Conservation (phyloP, 2,329 filamentous ascomycete genomes). For the Pseudogymnoascus sp. region DNA sequence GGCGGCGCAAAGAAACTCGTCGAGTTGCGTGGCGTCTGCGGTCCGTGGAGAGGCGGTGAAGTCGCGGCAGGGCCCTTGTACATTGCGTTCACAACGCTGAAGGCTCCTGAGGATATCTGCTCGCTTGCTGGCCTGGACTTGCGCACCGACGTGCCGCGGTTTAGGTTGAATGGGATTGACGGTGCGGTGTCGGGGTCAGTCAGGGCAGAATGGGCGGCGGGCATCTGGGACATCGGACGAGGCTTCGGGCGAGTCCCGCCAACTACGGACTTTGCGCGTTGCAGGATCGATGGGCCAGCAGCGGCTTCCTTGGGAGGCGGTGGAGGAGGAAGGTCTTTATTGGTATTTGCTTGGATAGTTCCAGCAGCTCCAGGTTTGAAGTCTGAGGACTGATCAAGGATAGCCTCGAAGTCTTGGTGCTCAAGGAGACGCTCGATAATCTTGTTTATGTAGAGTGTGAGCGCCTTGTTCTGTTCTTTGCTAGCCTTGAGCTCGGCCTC, state of each 20-base stretch:
- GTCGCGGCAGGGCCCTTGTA: conserved; percentile 63
- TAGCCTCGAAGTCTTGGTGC: conserved; percentile 90
- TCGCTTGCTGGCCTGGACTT: conserved; percentile 50
- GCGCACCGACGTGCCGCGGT: conserved; percentile 44
- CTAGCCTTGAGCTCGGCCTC: conserved; percentile 71
- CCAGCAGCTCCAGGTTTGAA: conserved; percentile 35
- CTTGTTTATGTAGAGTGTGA: conserved; percentile 97
- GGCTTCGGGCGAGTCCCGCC: conserved; percentile 41
- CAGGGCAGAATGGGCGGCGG: conserved; percentile 34
- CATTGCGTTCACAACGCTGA: conserved; percentile 79
- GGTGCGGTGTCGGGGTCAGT: conserved; percentile 67
- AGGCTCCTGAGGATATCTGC: conserved; percentile 49
- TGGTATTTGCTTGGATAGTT: conserved; percentile 32
- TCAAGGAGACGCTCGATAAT: conserved; percentile 93
- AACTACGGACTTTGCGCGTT: conserved; percentile 54
- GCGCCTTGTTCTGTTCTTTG: conserved; percentile 92
- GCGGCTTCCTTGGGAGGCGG: conserved; percentile 46
- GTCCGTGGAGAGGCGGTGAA: conserved; percentile 46
- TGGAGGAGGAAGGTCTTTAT: conserved; percentile 80
- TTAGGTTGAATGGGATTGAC: conserved; percentile 60
- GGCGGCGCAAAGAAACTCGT: conserved; percentile 54
- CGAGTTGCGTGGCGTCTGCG: conserved; percentile 47
- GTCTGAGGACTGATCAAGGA: conserved; percentile 71
- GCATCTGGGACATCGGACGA: conserved; percentile 51
- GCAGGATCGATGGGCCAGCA: conserved; percentile 42